phyloP scores from a whole-genome alignment of 305 asterid species.

The Plantago coronopus region DNA sequence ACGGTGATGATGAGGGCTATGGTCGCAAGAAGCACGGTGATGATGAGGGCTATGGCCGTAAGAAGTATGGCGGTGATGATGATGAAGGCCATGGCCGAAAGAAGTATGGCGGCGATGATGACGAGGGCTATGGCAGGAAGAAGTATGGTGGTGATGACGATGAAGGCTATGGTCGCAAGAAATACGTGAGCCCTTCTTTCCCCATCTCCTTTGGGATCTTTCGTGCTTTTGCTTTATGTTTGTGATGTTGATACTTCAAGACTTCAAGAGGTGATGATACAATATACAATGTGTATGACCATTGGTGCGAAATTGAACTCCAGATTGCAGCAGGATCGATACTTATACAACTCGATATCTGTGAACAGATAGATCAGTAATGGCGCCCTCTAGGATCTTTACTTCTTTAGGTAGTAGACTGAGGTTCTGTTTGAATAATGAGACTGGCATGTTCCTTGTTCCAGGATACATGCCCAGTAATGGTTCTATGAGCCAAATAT shows the following conservation, averaged over 20 bases:
- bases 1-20: not conserved
- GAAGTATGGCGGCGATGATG: conserved; percentile 8
- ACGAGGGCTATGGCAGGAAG: conserved; percentile 21
- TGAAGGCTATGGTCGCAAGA: conserved; percentile 20
- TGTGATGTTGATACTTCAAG: not conserved
- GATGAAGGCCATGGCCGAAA: conserved; percentile 5
- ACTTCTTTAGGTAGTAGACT: too few species aligned
- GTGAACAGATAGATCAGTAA: too few species aligned
- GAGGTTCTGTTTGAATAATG: too few species aligned
- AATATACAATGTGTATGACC: too few species aligned
- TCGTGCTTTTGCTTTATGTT: not conserved
- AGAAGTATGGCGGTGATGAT: not conserved
- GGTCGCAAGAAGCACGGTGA: conserved; percentile 1
- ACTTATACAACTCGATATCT: too few species aligned
- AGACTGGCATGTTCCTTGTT: too few species aligned
- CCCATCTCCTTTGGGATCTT: not conserved
- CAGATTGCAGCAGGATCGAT: too few species aligned
- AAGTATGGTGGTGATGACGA: conserved; percentile 7
- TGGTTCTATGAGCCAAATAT: too few species aligned
- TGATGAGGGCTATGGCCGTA: conserved; percentile 1
- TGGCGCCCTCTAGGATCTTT: too few species aligned
- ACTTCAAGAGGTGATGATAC: too few species aligned
- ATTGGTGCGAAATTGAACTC: too few species aligned
- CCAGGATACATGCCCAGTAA: too few species aligned
- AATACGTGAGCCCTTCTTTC: conserved; percentile 33